Percentiles rank a stretch among this genome's conserved stretches.
These are phyloP conservation scores for Candida ortonii DNA, from an alignment of 805 yeast species.

Conservation along the genomic window DNA sequence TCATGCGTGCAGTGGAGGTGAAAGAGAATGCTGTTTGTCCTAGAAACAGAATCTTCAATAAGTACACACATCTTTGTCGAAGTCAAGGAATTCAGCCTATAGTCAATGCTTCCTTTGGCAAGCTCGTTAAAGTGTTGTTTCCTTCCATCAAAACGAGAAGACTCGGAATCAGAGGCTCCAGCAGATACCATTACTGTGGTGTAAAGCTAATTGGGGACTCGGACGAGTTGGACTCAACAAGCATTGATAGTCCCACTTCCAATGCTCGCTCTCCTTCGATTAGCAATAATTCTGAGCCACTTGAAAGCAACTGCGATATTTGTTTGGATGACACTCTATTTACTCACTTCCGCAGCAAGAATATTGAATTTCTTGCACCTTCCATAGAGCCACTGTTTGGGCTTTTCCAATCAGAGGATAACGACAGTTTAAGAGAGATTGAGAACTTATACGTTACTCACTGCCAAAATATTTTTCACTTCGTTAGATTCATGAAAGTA, in stretches of 20 bases:
- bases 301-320: conserved; percentile 5
- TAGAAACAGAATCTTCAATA: conserved; percentile 64
- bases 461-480: conserved; percentile 62
- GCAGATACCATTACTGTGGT: conserved; percentile 86
- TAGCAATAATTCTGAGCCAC: conserved; percentile 3
- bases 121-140: conserved; percentile 59
- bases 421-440: conserved; percentile 25
- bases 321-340: conserved; percentile 14
- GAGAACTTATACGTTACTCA: conserved; percentile 61
- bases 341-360: conserved; percentile 11
- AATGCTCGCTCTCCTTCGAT: conserved; percentile 16
- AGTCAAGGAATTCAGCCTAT: conserved; percentile 54
- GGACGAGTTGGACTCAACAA: conserved; percentile 24
- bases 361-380: conserved; percentile 16
- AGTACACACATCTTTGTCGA: conserved; percentile 57
- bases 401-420: conserved; percentile 13
- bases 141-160: conserved; percentile 73
- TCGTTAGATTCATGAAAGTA: conserved; percentile 64
- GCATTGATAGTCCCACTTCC: conserved; percentile 14
- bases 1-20: conserved; percentile 59
- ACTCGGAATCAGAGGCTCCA: conserved; percentile 76
- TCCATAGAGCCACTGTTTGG: conserved; percentile 13
- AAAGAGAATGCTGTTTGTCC: conserved; percentile 55
- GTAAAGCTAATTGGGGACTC: conserved; percentile 45
- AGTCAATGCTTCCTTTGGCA: conserved; percentile 78